Base-by-base conservation (phyloP, 495 filamentous ascomycete genomes). In the Aspergillus asperescens region DNA sequence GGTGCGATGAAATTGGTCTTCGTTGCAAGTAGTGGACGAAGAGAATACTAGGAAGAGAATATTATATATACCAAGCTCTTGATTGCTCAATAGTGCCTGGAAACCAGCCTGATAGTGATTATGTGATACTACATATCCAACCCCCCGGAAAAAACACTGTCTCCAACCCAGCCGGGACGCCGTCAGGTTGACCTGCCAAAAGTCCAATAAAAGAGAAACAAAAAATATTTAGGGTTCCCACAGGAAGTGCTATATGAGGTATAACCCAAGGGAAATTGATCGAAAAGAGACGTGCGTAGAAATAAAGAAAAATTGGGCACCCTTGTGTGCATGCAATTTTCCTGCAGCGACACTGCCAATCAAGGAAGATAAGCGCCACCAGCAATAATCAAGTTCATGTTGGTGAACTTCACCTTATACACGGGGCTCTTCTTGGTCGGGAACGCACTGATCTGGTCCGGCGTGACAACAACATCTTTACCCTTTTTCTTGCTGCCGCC, bases 371-470 rank as follows among this genome's bases (percentile, higher is more conserved):
- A 96, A 51, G 87, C 90, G 25, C 93, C 89, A 25, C 83, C 90
- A 9, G 90, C 90, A 46, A 98, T 69, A 13, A 96, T 82, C 59
- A 97, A 66, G 58, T 98, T 98, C 84, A 92, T 93, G 45, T 86
- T 77, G 2, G 93, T 96, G 64, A 95, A 96, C 62, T 83, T 81
- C 40, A 95, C 92, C 75, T 91, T 95, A 66, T 93, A 86, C 6
- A 98, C 88, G 2, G 93, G 90, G 19, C 86, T 89, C 74, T 93
- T 95, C 80, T 97, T 98, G 15, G 93, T 96, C 0, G 88, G 84
- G 61, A 95, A 96, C 4, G 87, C 90, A 56, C 81, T 85, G 69
- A 97, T 89, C 71, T 97, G 92, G 62, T 98, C 93, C 0, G 89
- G 81, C 2, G 88, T 93, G 23, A 96, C 86, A 53, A 88, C 85